Base-by-base conservation (phyloP, 352 stramenopile genomes). In the Thalassiosira mediterranea region DNA sequence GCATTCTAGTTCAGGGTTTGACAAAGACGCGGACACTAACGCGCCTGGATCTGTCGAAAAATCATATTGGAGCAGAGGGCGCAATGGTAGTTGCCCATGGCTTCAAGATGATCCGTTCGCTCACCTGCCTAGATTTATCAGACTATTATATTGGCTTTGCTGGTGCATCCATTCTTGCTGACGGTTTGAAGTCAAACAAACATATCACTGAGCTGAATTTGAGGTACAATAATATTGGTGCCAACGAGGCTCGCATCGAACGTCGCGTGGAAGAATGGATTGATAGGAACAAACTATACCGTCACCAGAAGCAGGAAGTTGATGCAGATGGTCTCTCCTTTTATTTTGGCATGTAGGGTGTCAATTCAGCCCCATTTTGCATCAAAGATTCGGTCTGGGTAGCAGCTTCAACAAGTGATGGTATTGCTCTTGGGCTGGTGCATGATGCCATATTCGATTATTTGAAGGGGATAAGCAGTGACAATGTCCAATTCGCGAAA, bases 1-100 rank as follows among this genome's bases (percentile, higher is more conserved):
- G n/a, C n/a, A n/a, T n/a, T n/a, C n/a, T n/a, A n/a, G n/a, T n/a
- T n/a, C n/a, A n/a, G n/a, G n/a, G n/a, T n/a, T n/a, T n/a, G n/a
- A n/a, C n/a, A n/a, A n/a, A n/a, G n/a, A n/a, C n/a, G n/a, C n/a
- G 37, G 11, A 46, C 37, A 11, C 37, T 46, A 11, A 46, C 37
- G n/a, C 13, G 11, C 11, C 37, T 46, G 37, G 1, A 54, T 52
- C n/a, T 56, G 48, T n/a, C 15, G 19, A 34, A 0, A 63, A 52
- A 63, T 34, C 13, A 63, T 31, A 63, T 57, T 57, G 19, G 2
- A 11, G n/a, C 13, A 46, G 37, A 46, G 37, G 37, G 37, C 13
- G 37, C 37, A n/a, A 46, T 46, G 13, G 37, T n/a, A n/a, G 13
- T 46, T n/a, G 37, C 37, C 37, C 11, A 46, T n/a, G n/a, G n/a